Percentiles rank a stretch among this genome's conserved stretches.
Evolutionary conservation across 257 asterid genomes (phyloP).

Genomic region (Capsicum chinense): DNA sequence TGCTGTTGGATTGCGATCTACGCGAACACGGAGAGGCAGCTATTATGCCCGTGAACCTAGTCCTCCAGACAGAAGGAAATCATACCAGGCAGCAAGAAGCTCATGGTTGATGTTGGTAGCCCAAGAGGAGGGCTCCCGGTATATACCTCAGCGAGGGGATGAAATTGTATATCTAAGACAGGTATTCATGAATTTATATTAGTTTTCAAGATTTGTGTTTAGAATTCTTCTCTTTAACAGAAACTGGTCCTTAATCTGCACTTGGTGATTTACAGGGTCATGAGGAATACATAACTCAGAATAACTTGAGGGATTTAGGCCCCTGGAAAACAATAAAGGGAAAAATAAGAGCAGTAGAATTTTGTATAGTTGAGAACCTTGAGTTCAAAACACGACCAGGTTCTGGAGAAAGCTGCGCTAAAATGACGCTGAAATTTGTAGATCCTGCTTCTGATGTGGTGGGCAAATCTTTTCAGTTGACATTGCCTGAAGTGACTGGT

Average conservation of each 20-base stretch:
- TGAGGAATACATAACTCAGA: constrained; percentile 63
- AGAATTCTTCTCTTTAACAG: background rate
- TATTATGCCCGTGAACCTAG: constrained; percentile 53
- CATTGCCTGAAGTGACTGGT: constrained; percentile 82
- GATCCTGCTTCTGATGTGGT: constrained; percentile 70
- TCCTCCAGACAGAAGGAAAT: constrained; percentile 67
- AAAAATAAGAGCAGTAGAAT: constrained; percentile 75
- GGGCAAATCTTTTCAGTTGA: constrained; percentile 70
- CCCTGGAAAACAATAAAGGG: constrained; percentile 78
- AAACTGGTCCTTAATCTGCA: constrained; percentile 29
- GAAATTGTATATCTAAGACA: constrained; percentile 85
- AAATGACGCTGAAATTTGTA: constrained; percentile 70
- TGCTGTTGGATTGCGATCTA: constrained; percentile 68
- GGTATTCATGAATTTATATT: constrained; percentile 47
- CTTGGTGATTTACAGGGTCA: constrained; percentile 69
- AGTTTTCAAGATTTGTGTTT: constrained; percentile 13
- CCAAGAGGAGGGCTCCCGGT: constrained; percentile 86
- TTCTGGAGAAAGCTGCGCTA: constrained; percentile 98
- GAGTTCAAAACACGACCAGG: constrained; percentile 78
- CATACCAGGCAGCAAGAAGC: constrained; percentile 63
- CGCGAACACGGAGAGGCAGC: constrained; percentile 67
- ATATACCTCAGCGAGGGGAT: constrained; percentile 88
- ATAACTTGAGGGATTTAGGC: constrained; percentile 53
- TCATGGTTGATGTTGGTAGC: constrained; percentile 84
- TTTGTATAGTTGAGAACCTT: constrained; percentile 76